These are phyloP conservation scores for Epichloe festucae DNA, from an alignment of 2,329 filamentous ascomycete species.

Conservation along the genomic window DNA sequence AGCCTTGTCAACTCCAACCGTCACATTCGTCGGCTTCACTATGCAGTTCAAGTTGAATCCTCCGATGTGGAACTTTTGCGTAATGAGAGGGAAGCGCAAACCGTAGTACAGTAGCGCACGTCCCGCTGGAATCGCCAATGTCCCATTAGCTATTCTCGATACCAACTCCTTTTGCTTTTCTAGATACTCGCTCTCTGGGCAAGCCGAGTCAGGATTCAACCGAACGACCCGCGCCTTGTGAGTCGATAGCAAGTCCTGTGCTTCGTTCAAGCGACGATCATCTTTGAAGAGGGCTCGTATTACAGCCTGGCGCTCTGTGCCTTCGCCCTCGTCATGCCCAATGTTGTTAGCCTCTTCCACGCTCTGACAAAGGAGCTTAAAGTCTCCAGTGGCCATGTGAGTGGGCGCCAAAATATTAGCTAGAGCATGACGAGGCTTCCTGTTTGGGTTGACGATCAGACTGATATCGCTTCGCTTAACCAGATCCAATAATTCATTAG, in stretches of 20 bases:
- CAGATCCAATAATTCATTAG: conserved; percentile 54
- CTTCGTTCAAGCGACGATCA: conserved; percentile 80
- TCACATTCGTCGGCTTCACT: conserved; percentile 84
- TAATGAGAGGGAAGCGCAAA: conserved; percentile 74
- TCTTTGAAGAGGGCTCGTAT: conserved; percentile 83
- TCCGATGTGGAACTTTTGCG: conserved; percentile 78
- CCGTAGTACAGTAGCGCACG: conserved; percentile 81
- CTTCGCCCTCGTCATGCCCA: conserved; percentile 64
- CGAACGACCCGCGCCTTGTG: conserved; percentile 68
- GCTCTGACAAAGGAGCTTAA: conserved; percentile 61
- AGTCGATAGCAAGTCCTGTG: conserved; percentile 72
- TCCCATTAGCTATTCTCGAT: conserved; percentile 73
- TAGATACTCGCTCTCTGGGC: conserved; percentile 75
- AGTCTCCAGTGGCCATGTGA: conserved; percentile 59
- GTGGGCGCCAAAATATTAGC: conserved; percentile 38
- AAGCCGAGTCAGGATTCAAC: conserved; percentile 59
- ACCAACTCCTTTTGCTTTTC: conserved; percentile 89
- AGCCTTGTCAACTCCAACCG: conserved; percentile 80
- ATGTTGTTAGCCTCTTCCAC: conserved; percentile 46
- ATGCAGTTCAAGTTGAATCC: conserved; percentile 87
- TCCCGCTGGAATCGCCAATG: conserved; percentile 77
- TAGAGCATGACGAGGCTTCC: conserved; percentile 17
- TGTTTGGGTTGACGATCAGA: conserved; percentile 40
- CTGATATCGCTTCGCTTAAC: conserved; percentile 74
- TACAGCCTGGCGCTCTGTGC: conserved; percentile 70